Evolutionary conservation across 2,329 filamentous ascomycete species (phyloP).

Genomic region (Verticillium isaacii): DNA sequence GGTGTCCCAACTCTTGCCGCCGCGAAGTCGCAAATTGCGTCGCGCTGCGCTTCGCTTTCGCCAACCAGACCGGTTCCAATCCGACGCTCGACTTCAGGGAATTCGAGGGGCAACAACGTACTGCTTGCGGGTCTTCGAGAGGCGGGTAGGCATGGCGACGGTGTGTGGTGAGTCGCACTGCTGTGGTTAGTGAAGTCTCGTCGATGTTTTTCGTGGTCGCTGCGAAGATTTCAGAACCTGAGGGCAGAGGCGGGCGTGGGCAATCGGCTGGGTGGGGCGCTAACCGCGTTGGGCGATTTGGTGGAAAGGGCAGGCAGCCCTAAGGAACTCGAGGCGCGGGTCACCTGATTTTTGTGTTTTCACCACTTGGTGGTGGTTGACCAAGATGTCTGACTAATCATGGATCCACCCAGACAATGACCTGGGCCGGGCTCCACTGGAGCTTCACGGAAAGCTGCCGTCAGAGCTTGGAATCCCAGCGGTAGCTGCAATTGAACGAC

Average conservation of each 20-base stretch:
- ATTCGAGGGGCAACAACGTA: conserved; percentile 39
- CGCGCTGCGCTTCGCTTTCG: neutral
- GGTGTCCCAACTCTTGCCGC: neutral
- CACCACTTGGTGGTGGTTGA: neutral
- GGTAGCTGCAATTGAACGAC: too few species aligned
- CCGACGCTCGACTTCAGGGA: neutral
- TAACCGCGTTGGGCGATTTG: conserved; percentile 29
- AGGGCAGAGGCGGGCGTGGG: conserved; percentile 16
- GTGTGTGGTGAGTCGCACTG: conserved; percentile 26
- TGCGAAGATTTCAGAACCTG: neutral
- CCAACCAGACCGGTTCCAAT: neutral
- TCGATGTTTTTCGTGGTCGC: conserved; percentile 28
- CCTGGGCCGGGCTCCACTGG: neutral
- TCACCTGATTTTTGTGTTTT: neutral
- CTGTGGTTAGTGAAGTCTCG: conserved; percentile 14
- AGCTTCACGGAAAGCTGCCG: neutral
- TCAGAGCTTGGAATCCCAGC: too few species aligned
- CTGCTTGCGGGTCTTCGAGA: conserved; percentile 75
- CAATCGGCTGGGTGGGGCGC: conserved; percentile 22
- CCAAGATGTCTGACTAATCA: neutral
- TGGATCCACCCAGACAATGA: neutral
- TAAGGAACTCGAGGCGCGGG: conserved; percentile 22
- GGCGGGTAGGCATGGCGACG: conserved; percentile 68
- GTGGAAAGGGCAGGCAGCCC: conserved; percentile 34
- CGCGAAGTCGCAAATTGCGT: neutral